Base-by-base conservation (phyloP, 805 yeast genomes). In the Saturnispora sanitii region DNA sequence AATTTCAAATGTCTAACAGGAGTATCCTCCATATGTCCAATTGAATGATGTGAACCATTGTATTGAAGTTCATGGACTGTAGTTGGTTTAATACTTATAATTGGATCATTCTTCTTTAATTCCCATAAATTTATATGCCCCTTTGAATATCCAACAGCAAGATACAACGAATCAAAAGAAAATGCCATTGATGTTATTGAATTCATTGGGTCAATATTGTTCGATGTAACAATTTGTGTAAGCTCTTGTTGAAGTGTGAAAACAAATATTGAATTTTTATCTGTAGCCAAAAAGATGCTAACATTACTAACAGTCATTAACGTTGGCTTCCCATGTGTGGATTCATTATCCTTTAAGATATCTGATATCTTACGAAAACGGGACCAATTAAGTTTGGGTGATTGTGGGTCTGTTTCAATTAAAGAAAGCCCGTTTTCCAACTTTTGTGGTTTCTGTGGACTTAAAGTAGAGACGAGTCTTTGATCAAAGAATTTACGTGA, bases 91-190 rank as follows among this genome's bases (percentile, higher is more conserved):
- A 62, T 53, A 30, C 50, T 50, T 29, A 63, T 37, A n/a, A 50
- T 37, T 6, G 65, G 66, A 8, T 38, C 41, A 19, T 55, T 57
- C 23, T 55, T 58, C 12, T 55, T 48, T 21, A 80, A 49, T 46
- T 82, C 78, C 94, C 95, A 90, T 2, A 83, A 49, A 22, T 69
- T 61, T 2, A 88, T 68, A 40, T 65, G 66, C 0, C 96, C 97
- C 18, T 68, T 60, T 4, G 66, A 63, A 48, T 71, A 76, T 1
- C 95, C 94, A 0, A 77, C 80, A 0, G 82, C 85, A 3, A 86
- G 47, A 50, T 70, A 73, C 0, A 81, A 67, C 1, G 83, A 80
- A 54, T 88, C 95, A 6, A 73, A 61, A 0, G 92, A 79, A 12
- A 81, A 59, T 0, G 75, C 66, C 19, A 87, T 52, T 2, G 74